Percentiles rank a stretch among this genome's conserved stretches.
These are phyloP conservation scores for Trichoderma simmonsii DNA, from an alignment of 2,329 filamentous ascomycete species.

Conservation along the genomic window DNA sequence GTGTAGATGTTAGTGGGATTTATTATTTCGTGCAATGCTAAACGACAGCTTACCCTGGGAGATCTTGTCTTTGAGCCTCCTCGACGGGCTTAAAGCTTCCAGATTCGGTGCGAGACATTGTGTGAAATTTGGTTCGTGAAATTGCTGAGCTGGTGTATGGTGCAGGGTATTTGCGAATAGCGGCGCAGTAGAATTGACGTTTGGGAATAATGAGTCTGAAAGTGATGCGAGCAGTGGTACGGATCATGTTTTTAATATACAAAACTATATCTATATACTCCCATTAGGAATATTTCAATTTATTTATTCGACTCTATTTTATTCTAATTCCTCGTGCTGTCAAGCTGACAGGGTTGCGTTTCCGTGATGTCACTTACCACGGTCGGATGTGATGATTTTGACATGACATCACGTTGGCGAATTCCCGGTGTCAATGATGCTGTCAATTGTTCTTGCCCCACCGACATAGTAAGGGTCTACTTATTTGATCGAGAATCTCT, in stretches of 20 bases:
- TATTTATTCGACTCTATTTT: too few relatives aligned
- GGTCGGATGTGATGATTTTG: not conserved
- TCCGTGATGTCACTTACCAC: not conserved
- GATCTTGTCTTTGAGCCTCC: slow-evolving; percentile 35
- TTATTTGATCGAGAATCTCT: not conserved
- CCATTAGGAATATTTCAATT: too few relatives aligned
- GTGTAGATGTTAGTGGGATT: too few relatives aligned
- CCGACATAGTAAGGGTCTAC: not conserved
- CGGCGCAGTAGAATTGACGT: not conserved
- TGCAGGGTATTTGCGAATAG: not conserved
- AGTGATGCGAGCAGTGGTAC: not conserved
- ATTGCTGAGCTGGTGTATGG: not conserved
- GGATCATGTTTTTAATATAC: not conserved
- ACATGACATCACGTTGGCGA: not conserved
- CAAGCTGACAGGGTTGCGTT: slow-evolving; percentile 1
- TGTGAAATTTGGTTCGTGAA: slow-evolving; percentile 23
- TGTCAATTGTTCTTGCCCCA: not conserved
- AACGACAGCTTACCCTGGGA: slow-evolving; percentile 33
- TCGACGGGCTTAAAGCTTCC: slow-evolving; percentile 26
- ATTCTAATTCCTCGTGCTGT: too few relatives aligned
- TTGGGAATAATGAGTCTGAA: not conserved
- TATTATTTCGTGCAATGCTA: not conserved
- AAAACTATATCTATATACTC: too few relatives aligned
- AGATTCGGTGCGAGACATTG: slow-evolving; percentile 9
- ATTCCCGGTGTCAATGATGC: not conserved